Base-by-base conservation (phyloP, 768 basidiomycete species). In the Ramaria rubella region DNA sequence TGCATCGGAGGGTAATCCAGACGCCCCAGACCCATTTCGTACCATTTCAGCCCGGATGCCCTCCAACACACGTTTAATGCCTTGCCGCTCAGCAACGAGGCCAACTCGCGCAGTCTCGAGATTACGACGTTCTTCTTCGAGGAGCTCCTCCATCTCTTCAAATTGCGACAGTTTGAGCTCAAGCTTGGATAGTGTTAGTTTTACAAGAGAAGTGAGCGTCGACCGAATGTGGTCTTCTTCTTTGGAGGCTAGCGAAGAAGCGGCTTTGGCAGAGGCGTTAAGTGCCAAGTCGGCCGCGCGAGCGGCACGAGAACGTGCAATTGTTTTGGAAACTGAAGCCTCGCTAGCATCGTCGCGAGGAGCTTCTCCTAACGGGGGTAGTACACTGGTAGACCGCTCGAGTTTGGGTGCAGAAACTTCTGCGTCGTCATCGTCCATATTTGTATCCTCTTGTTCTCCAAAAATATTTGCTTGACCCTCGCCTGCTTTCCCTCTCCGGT, bases 91-190 rank as follows among this genome's bases (percentile, higher is more conserved):
- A 63, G 79, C 85, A 53, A 90, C 82, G 40, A 98, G 73, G 36
- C 83, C 79, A 72, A 90, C 77, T 54, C 90, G 80, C 21, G 87
- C 84, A 46, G 84, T 82, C 75, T 99, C 96, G 43, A 99, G 71
- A 33, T 81, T 76, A 59, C 87, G 80, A 55, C 93, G 80, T 70
- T 99, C 96, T 52, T 91, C 86, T 68, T 98, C 96, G 51, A 99
- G 74, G 8, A 93, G 73, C 48, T 89, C 87, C 68, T 99, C 96
- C 57, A 99, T 75, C 69, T 91, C 86, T 68, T 97, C 96, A 65
- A 98, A 97, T 68, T 94, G 90, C 1, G 81, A 72, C 83, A 94
- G 90, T 77, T 99, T 98, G 53, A 95, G 75, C 66, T 97, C 94
- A 34, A 98, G 82, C 70, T 98, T 98, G 48, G 79, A 90, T 63